Percentiles rank a stretch among this genome's conserved stretches.
phyloP scores from a whole-genome alignment of 208 protist genomes.

The Angomonas ambiguus region DNA sequence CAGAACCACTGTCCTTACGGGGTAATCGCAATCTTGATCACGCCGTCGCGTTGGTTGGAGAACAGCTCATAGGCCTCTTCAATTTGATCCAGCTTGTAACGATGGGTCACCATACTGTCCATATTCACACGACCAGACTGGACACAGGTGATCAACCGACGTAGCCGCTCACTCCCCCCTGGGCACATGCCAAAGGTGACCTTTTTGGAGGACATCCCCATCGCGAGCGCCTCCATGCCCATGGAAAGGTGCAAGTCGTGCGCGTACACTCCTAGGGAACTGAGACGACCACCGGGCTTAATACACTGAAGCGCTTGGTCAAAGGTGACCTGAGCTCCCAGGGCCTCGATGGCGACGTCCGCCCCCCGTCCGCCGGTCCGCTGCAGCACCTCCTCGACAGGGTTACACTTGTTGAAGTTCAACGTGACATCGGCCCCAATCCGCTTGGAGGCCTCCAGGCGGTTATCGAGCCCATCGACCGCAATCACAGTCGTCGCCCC shows the following conservation, averaged over 20 bases:
- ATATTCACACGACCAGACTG: conserved; percentile 22
- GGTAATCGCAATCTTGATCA: conserved; percentile 27
- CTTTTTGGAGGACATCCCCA: conserved; percentile 20
- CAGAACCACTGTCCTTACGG: no score
- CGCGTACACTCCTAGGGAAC: conserved; percentile 33
- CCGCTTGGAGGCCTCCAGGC: conserved; percentile 20
- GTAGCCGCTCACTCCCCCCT: conserved; percentile 19
- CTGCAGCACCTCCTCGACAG: conserved; percentile 25
- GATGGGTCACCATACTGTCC: conserved; percentile 22
- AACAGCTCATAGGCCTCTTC: conserved; percentile 32
- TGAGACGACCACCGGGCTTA: conserved; percentile 27
- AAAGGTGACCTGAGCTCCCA: conserved; percentile 23
- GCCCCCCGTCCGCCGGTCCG: conserved; percentile 28
- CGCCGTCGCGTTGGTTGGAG: conserved; percentile 26
- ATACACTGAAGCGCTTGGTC: conserved; percentile 25
- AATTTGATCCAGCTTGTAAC: conserved; percentile 29
- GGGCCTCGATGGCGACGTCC: conserved; percentile 31
- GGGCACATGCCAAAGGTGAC: conserved; percentile 19
- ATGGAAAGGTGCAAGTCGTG: conserved; percentile 17
- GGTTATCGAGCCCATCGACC: conserved; percentile 22
- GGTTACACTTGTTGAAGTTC: conserved; percentile 30
- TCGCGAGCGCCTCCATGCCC: conserved; percentile 18
- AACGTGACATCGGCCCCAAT: conserved; percentile 27
- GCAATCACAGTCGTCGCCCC: conserved; percentile 26
- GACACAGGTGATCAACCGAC: conserved; percentile 22